Base-by-base conservation (phyloP, 78 protist species). In the Protostelium mycophagum region DNA sequence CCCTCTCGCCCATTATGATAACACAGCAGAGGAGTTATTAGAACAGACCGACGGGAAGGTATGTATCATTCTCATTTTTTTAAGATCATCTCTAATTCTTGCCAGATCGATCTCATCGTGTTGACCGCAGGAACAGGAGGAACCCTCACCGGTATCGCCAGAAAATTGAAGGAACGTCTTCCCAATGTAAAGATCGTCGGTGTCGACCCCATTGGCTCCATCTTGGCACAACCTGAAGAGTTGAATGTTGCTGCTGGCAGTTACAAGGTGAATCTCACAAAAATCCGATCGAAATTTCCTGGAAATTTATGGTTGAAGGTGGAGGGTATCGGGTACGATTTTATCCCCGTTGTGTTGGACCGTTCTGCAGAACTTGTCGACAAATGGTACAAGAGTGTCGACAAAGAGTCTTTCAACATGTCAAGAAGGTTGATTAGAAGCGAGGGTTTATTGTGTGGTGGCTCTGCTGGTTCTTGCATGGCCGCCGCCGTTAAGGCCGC, bases 111-210 rank as follows among this genome's bases (percentile, higher is more conserved):
- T 73, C 83, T 91, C 93, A 28, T 97, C 83, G 99, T 98, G 28
- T 88, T 96, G 28, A 97, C 98, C 1, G 98, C 97, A 0, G 99
- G 99, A n/a, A 98, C 99, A 1, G 99, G 99, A n/a, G 99, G 99
- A 38, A 97, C 99, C 37, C 90, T 97, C 88, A 88, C 96, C 0
- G 99, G 99, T 86, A 92, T 97, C 63, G 99, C 98, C 0, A 83
- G 93, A 36, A 88, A 89, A 85, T 85, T 98, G 87, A 97, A 96
- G 92, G 98, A 97, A 91, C 36, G 73, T 34, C 0, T 36, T 63
- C 98, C 98, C 31, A 39, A 94, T 88, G 29, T 28, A 88, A 89
- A 51, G 91, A 86, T 98, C 38, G 96, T 98, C 83, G 99, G 98
- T 83, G 99, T 97, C 34, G 99, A 98, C 37, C 99, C 99, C 83